Base-by-base conservation (phyloP, 2,329 filamentous ascomycete species). In the Aspergillus sp. region DNA sequence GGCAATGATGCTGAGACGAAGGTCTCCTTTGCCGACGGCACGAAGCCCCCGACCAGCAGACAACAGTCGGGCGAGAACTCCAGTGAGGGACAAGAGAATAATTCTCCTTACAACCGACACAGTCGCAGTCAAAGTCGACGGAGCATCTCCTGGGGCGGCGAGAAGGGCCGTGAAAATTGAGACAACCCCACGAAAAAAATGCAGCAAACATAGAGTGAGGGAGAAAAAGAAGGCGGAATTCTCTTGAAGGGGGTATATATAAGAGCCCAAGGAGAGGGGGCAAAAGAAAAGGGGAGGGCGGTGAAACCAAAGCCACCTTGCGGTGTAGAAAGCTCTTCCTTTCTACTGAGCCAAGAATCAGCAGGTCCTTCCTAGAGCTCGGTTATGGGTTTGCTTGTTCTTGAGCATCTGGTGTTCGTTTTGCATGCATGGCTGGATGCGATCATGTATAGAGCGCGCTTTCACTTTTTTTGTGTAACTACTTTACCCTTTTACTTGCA, bases 21-120 rank as follows among this genome's bases (percentile, higher is more conserved):
- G 55, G 61, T 77, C 13, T 72, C 73, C 36, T 74, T 77, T 51
- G 73, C 74, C 1, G 74, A 76, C 54, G 70, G 67, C 2, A 68
- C 69, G 13, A 70, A 68, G 39, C 68, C 71, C 6, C 66, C 71
- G 7, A 70, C 64, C 13, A 68, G 64, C 13, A 25, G 43, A 30
- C 53, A 55, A 39, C 43, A 43, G n/a, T 55, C 43, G 9, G 41
- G 25, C 10, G 39, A 28, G 1, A 45, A 12, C 17, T 13, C 36
- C n/a, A 45, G 53, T 13, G 39, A 55, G 17, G 53, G 39, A 5
- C 53, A 21, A 41, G 53, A 55, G 9, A 55, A 28, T 15, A 45
- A 8, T 2, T 55, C 53, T 3, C 41, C 55, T 4, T 61, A 61
- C 25, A 45, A 23, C 9, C 55, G 55, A 5, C 55, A 55, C 8